These are phyloP conservation scores for Rhodocollybia butyracea DNA, from an alignment of 768 basidiomycete species.

Conservation along the genomic window DNA sequence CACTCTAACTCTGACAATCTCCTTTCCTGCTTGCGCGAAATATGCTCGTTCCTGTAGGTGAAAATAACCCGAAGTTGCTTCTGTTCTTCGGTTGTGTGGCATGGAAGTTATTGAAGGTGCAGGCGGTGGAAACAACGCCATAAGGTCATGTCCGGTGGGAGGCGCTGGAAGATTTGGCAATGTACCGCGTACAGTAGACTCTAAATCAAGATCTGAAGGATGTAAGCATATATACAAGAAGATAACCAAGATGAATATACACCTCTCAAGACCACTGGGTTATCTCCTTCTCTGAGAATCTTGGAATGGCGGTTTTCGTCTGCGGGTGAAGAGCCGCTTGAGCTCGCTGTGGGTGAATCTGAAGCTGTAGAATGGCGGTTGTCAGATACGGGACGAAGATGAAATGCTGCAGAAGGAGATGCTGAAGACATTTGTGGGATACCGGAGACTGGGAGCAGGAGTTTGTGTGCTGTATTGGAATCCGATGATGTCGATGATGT, in stretches of 20 bases:
- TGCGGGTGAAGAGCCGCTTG: not conserved
- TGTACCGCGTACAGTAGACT: not conserved
- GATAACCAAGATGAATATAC: not conserved
- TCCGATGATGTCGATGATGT: conserved; percentile 5
- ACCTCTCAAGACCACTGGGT: not conserved
- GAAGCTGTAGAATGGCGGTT: not conserved
- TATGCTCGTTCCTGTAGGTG: conserved; percentile 75
- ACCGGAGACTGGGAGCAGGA: not conserved
- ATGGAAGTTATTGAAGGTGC: conserved; percentile 56
- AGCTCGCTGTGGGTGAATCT: conserved; percentile 2
- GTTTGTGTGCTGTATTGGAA: not conserved
- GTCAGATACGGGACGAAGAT: not conserved
- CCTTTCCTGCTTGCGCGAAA: conserved; percentile 75
- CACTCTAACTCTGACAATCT: conserved; percentile 71
- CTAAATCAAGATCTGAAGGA: not conserved
- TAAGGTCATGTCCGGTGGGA: conserved; percentile 78
- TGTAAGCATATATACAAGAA: not conserved
- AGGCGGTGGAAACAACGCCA: conserved; percentile 78
- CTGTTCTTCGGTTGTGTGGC: conserved; percentile 33
- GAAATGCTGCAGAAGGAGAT: not conserved
- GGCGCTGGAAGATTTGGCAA: conserved; percentile 62
- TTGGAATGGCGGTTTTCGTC: not conserved
- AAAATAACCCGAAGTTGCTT: conserved; percentile 72
- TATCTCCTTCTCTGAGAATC: not conserved
- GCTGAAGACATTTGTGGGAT: not conserved